Base-by-base conservation (phyloP, 2,329 filamentous ascomycete species). In the Cryphonectria carpinicola region DNA sequence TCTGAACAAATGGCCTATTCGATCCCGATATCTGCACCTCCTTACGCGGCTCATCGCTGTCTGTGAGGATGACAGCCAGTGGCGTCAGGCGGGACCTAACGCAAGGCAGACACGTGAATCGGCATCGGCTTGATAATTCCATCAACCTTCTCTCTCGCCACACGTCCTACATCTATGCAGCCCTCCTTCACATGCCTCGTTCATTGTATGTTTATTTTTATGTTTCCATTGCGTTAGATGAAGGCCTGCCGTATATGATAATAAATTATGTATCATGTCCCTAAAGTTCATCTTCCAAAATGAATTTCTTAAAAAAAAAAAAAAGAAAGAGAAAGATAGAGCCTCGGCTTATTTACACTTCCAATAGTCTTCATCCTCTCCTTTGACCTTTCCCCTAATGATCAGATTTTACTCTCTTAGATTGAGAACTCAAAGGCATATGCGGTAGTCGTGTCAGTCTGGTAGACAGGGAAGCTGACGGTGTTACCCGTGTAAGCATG, bases 401-500 rank as follows among this genome's bases (percentile, higher is more conserved):
- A 11, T 8, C 39, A 35, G 19, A 14, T 1, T 3, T 25, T 39
- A 2, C 19, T 17, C 22, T 1, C 61, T 65, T n/a, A 71, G 14
- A 71, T 60, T 1, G 70, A 68, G 39, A 83, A 82, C 66, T 83
- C 81, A 75, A 83, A 82, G 1, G 80, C 82, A 73, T 78, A 82
- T 1, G 81, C 81, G 1, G 80, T 82, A 2, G 75, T 74, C 3
- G 63, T 75, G 62, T 82, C 80, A 0, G 73, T 78, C 72, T 82
- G 81, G 65, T 78, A 80, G 1, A 83, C 75, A 3, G 80, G 78
- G 60, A 83, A 82, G 0, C 78, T 79, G 2, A 83, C 75, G 6
- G 72, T 74, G 63, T 81, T 75, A 6, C 75, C 79, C 6, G 75
- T 76, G 74, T 82, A 83, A 0, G 74, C 69, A 72, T 82, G 80